Percentiles rank a stretch among this genome's conserved stretches.
Evolutionary conservation across 768 basidiomycete genomes (phyloP).

Genomic region (Chalciporus sphaerocephalus): DNA sequence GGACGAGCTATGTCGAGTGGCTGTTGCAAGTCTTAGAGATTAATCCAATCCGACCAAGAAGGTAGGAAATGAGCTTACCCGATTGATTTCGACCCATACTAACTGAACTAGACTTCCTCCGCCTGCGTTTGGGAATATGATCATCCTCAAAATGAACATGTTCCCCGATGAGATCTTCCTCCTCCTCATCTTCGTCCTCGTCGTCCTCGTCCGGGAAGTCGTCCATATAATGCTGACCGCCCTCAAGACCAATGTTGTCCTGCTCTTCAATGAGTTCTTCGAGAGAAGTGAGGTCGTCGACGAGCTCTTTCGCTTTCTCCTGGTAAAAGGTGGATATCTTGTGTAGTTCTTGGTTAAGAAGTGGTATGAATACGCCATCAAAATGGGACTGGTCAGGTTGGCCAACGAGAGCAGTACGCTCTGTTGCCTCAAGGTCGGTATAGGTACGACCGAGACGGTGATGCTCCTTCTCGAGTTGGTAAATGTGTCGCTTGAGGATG

Average conservation of each 20-base stretch:
- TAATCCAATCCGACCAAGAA: background rate
- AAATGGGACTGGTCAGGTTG: slow-evolving; percentile 36
- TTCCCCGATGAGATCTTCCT: slow-evolving; percentile 34
- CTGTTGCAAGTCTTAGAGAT: slow-evolving; percentile 14
- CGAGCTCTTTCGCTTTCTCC: slow-evolving; percentile 67
- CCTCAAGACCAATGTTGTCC: slow-evolving; percentile 55
- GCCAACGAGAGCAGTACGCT: slow-evolving; percentile 53
- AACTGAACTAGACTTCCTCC: slow-evolving; percentile 34
- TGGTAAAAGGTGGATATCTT: slow-evolving; percentile 82
- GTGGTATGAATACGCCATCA: slow-evolving; percentile 61
- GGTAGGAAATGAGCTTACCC: slow-evolving; percentile 1
- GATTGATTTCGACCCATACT: slow-evolving; percentile 24
- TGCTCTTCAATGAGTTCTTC: slow-evolving; percentile 54
- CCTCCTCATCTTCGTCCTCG: slow-evolving; percentile 53
- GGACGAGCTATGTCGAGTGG: slow-evolving; percentile 4
- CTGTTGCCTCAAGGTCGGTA: slow-evolving; percentile 63
- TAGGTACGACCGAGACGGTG: slow-evolving; percentile 39
- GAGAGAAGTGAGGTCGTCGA: slow-evolving; percentile 53
- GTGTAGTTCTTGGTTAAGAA: slow-evolving; percentile 76
- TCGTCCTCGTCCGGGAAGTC: slow-evolving; percentile 49
- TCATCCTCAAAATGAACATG: slow-evolving; percentile 27
- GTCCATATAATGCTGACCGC: slow-evolving; percentile 49
- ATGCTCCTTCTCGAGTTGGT: slow-evolving; percentile 79
- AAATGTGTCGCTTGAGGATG: slow-evolving; percentile 77
- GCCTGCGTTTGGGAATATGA: slow-evolving; percentile 27